These are phyloP conservation scores for Syzygium oleosum DNA, from an alignment of 345 rosid species.

Conservation along the genomic window DNA sequence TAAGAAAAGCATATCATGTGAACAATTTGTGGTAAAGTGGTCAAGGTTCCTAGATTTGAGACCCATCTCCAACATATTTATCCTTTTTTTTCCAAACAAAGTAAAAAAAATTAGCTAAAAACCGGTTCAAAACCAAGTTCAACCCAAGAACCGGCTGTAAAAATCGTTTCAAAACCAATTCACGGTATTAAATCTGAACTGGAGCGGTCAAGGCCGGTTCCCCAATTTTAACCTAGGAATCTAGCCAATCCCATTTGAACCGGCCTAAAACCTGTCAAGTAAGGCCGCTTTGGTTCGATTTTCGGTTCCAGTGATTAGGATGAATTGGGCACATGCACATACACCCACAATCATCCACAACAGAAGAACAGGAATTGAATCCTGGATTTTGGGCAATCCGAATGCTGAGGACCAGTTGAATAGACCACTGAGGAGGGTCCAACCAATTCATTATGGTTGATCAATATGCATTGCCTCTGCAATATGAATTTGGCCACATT, in stretches of 20 bases:
- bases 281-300: not conserved
- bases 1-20: not conserved
- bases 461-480: not conserved
- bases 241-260: rapidly evolving
- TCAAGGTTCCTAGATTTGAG: not conserved
- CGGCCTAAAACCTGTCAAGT: not conserved
- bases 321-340: not conserved
- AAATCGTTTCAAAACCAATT: not conserved
- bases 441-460: not conserved
- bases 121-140: not conserved
- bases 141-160: not conserved
- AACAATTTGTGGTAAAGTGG: not conserved
- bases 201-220: not conserved
- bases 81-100: not conserved
- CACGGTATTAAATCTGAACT: not conserved
- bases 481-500: not conserved
- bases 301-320: not conserved
- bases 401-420: not conserved
- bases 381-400: not conserved
- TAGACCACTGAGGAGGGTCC: not conserved
- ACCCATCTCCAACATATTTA: not conserved
- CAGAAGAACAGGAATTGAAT: not conserved
- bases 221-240: not conserved
- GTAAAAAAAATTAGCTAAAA: not conserved
- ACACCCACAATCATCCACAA: not conserved